These are phyloP conservation scores for Geranomyces michiganensis DNA, from an alignment of 192 early-diverging fungal species.

Conservation along the genomic window DNA sequence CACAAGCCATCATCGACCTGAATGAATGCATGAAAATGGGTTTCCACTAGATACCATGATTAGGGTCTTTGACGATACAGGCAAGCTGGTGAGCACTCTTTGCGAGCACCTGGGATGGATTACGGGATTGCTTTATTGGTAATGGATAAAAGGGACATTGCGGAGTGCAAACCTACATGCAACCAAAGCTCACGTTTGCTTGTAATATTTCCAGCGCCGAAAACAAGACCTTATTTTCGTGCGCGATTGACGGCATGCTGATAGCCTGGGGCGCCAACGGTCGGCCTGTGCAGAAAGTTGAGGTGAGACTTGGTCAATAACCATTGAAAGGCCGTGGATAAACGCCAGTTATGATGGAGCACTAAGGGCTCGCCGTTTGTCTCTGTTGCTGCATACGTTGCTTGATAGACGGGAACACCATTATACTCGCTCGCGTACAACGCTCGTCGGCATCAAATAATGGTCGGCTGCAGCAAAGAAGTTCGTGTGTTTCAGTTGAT, in stretches of 20 bases:
- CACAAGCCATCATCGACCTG: too few relatives aligned
- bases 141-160: neutral
- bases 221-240: constrained; percentile 58
- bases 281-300: constrained; percentile 57
- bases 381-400: too few relatives aligned
- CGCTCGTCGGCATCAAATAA: constrained; percentile 56
- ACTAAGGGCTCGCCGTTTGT: neutral
- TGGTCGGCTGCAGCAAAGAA: constrained; percentile 55
- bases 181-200: too few relatives aligned
- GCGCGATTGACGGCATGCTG: constrained; percentile 56
- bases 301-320: constrained; percentile 40
- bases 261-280: constrained; percentile 59
- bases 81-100: constrained; percentile 46
- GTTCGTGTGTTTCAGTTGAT: constrained; percentile 61
- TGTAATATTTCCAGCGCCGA: constrained; percentile 47
- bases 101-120: constrained; percentile 60
- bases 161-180: too few relatives aligned
- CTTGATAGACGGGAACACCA: constrained; percentile 50
- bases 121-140: constrained; percentile 58
- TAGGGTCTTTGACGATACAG: constrained; percentile 62
- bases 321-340: too few relatives aligned
- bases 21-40: too few relatives aligned
- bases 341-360: too few relatives aligned
- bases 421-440: constrained; percentile 65
- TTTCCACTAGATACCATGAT: constrained; percentile 52